A percentile compares a stretch with the other conserved stretches of the same genome.
Conservation (phyloP, 495 filamentous ascomycete species). For the Rostrohypoxylon terebratum region DNA sequence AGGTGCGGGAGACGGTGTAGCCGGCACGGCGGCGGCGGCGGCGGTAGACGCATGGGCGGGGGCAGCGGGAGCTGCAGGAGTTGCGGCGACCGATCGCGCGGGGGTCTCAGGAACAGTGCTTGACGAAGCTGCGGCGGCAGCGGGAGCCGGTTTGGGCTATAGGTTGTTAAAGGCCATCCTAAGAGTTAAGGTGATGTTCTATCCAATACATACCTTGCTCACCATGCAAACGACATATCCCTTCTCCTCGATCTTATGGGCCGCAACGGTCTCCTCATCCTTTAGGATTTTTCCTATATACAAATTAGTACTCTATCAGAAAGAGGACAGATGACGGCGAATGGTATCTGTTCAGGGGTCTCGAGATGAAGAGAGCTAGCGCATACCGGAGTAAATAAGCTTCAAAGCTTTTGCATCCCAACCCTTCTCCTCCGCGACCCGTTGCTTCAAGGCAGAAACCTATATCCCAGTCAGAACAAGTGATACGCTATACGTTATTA, state of each 20-base stretch:
- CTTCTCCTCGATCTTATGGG: constrained; percentile 98
- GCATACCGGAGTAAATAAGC: constrained; percentile 95
- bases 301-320: constrained; percentile 29
- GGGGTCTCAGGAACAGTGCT: constrained; percentile 73
- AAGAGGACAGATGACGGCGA: not conserved
- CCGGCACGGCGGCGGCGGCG: constrained; percentile 74
- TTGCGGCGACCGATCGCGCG: constrained; percentile 70
- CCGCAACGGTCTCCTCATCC: constrained; percentile 94
- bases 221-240: constrained; percentile 98
- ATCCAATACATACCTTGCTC: constrained; percentile 75
- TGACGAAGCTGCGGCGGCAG: constrained; percentile 64
- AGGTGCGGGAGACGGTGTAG: constrained; percentile 69
- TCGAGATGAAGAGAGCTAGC: constrained; percentile 7
- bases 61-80: constrained; percentile 70
- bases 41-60: constrained; percentile 61
- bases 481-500: constrained; percentile 54
- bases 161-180: constrained; percentile 43
- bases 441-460: constrained; percentile 90
- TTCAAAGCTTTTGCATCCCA: constrained; percentile 91
- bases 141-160: constrained; percentile 75
- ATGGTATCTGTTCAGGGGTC: not conserved
- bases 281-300: constrained; percentile 91
- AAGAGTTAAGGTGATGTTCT: not conserved
- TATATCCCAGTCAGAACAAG: constrained; percentile 56
- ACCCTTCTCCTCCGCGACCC: constrained; percentile 87